phyloP scores from a whole-genome alignment of 768 basidiomycete species.

The Leccinum obscurum region DNA sequence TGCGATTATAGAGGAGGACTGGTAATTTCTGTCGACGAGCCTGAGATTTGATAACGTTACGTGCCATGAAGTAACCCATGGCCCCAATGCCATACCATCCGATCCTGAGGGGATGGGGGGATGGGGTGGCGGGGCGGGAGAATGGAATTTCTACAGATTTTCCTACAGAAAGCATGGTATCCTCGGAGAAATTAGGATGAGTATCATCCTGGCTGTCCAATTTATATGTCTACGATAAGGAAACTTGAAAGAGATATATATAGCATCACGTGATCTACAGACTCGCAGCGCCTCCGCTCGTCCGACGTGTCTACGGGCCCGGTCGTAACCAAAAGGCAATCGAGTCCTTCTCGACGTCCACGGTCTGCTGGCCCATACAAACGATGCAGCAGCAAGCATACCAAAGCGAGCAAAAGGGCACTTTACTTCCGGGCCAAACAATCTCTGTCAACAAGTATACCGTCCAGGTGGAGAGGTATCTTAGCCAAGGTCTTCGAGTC shows the following conservation, averaged over 20 bases:
- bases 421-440: conserved; percentile 77
- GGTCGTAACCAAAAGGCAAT: background rate
- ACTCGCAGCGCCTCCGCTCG: background rate
- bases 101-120: conserved; percentile 37
- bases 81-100: conserved; percentile 55
- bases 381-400: conserved; percentile 46
- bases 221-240: conserved; percentile 4
- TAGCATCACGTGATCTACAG: conserved; percentile 18
- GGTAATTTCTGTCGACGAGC: conserved; percentile 35
- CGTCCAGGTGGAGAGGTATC: conserved; percentile 92
- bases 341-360: background rate
- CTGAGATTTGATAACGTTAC: conserved; percentile 67
- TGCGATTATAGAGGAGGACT: conserved; percentile 79
- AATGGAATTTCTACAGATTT: conserved; percentile 39
- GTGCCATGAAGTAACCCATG: conserved; percentile 78
- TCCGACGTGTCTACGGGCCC: background rate
- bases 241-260: background rate
- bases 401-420: conserved; percentile 54
- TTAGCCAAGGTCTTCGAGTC: conserved; percentile 76
- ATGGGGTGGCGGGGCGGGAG: conserved; percentile 61
- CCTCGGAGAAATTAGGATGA: background rate
- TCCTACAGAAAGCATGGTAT: conserved; percentile 9
- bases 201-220: conserved; percentile 4
- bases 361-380: background rate
- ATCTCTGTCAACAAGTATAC: conserved; percentile 88